Percentiles rank a stretch among this genome's conserved stretches.
Evolutionary conservation across 805 yeast species (phyloP).

Genomic region (Candida pseudoglaebosa): DNA sequence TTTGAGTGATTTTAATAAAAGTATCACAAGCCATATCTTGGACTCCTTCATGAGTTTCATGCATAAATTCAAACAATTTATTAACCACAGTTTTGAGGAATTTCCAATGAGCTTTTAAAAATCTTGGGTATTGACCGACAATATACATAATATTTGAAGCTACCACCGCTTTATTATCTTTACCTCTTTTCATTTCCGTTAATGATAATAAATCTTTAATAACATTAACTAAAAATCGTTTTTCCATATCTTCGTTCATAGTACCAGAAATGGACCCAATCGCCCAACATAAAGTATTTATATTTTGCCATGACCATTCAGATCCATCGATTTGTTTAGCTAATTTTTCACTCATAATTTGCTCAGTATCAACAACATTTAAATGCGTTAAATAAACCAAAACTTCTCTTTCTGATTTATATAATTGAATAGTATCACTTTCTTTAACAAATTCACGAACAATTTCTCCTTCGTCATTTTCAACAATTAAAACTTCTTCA

Average conservation of each 20-base stretch:
- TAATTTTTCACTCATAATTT: slow-evolving; percentile 87
- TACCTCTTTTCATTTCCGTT: slow-evolving; percentile 95
- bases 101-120: slow-evolving; percentile 97
- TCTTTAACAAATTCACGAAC: slow-evolving; percentile 96
- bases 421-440: slow-evolving; percentile 92
- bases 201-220: slow-evolving; percentile 87
- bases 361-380: slow-evolving; percentile 90
- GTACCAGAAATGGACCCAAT: slow-evolving; percentile 98
- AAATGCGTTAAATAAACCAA: slow-evolving; percentile 92
- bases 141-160: slow-evolving; percentile 99
- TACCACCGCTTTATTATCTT: slow-evolving; percentile 97
- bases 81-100: slow-evolving; percentile 92
- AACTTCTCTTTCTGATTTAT: slow-evolving; percentile 94
- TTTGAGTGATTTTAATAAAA: slow-evolving; percentile 89
- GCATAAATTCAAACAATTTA: slow-evolving; percentile 97
- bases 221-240: slow-evolving; percentile 86
- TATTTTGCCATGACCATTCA: slow-evolving; percentile 99
- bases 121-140: slow-evolving; percentile 98
- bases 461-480: slow-evolving; percentile 98
- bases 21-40: slow-evolving; percentile 99
- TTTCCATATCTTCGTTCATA: slow-evolving; percentile 97
- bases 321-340: slow-evolving; percentile 91
- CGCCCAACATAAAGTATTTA: slow-evolving; percentile 98
- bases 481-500: slow-evolving; percentile 94
- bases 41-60: slow-evolving; percentile 99